These are phyloP conservation scores for Mimosa pudica DNA, from an alignment of 306 rosid genomes.

Conservation along the genomic window DNA sequence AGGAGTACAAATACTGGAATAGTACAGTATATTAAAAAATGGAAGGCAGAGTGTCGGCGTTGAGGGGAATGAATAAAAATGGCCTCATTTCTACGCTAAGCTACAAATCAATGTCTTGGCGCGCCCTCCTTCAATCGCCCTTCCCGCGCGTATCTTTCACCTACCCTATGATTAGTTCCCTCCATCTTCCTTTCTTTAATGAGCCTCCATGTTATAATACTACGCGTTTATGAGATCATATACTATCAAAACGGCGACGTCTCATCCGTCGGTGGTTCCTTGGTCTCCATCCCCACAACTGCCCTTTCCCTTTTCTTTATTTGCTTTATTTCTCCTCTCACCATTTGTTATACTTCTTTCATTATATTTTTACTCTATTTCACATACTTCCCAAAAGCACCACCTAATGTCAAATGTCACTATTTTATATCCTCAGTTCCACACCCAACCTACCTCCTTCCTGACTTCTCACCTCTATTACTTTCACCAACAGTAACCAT, in stretches of 20 bases:
- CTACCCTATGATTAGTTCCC: background rate
- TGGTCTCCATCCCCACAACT: constrained; percentile 35
- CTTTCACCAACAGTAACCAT: background rate
- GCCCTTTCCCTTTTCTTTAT: background rate
- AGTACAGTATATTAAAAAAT: background rate
- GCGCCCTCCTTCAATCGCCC: constrained; percentile 11
- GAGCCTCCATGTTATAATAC: background rate
- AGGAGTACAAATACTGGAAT: background rate
- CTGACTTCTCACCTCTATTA: background rate
- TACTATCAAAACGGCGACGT: constrained; percentile 31
- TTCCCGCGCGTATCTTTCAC: background rate
- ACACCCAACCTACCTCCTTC: background rate
- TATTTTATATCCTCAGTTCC: background rate
- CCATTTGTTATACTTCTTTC: too few relatives aligned
- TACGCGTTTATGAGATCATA: background rate
- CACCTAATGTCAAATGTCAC: background rate
- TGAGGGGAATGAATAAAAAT: background rate
- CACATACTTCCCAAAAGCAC: background rate
- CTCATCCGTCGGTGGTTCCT: constrained; percentile 40
- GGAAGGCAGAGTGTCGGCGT: constrained; percentile 6
- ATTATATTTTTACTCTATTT: background rate
- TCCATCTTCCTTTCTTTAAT: background rate
- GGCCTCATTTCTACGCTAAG: constrained; percentile 19
- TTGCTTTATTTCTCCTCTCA: background rate
- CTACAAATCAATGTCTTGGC: background rate